Evolutionary conservation across 2,329 filamentous ascomycete genomes (phyloP), one percentile per base, ranked within the genome.

Genomic region (Verticillium albo-atrum): DNA sequence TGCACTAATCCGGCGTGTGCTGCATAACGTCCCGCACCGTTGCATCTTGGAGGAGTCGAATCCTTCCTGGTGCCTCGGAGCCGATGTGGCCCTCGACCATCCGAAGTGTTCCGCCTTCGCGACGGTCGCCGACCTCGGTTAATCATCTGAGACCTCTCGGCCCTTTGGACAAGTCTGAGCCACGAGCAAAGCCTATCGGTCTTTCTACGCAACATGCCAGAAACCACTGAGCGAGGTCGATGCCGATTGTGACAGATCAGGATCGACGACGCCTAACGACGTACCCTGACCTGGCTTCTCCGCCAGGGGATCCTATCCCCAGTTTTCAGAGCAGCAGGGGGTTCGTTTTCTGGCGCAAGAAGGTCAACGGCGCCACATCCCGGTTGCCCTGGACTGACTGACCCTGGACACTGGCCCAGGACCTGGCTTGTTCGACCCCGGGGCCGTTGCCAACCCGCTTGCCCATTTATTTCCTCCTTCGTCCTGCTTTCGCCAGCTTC

Each of bases 201-300:
- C 20, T 23, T 37, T 4, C 20, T 23, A 23, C 20, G 20, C 42
- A 50, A 25, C n/a, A n/a, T 23, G 42, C n/a, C 42, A 37, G 15
- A 37, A 14, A 14, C 14, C 35, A 37, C 35, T 37, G 42, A 26
- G 42, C 42, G n/a, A 50, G 42, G 10, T 12, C 50, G 62, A 61
- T 64, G 47, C 61, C 59, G 57, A 63, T 63, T 63, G 32, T 63
- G 61, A 64, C 59, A 63, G 62, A 61, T 64, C 62, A 63, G 57
- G 59, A 64, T 64, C 61, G 57, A 57, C 57, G 47, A 37, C 57
- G 50, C 35, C 57, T 52, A 58, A 42, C 58, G 28, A 10, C 51
- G 4, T 53, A 17, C 51, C 27, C 17, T 27, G 51, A 27, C 51
- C 27, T 28, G 51, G 51, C 14, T 30, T 25, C 50, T 30, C 51